Base-by-base conservation (phyloP, 345 rosid genomes). In the Turritis glabra region DNA sequence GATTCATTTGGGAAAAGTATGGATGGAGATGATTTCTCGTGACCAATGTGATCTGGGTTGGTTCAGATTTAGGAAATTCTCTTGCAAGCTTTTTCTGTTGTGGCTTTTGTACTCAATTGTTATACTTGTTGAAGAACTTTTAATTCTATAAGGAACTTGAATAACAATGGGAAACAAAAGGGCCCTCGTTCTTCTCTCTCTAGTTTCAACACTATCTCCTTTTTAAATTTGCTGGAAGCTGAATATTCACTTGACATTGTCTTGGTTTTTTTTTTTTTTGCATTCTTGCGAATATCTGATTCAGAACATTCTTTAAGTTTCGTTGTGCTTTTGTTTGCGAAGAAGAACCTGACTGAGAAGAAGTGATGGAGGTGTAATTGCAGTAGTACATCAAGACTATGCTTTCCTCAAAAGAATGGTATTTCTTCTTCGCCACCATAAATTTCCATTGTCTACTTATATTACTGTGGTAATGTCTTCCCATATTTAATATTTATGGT, bases 51-150 rank as follows among this genome's bases (percentile, higher is more conserved):
- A 41, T 52, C n/a, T 48, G 58, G 19, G 43, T 37, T 67, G 67
- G 27, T 40, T 74, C 52, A 10, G 68, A 53, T 55, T 55, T 55
- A 32, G 50, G 22, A 54, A 55, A 33, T 23, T 64, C 22, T 74
- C 35, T 6, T 55, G 22, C 30, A 53, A 41, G 70, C 3, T 73
- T 51, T 56, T 19, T 58, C 47, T 71, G 0, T 32, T 76, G 25
- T 41, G 32, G 32, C 13, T 12, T 51, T 52, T 51, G 69, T 75
- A 68, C 40, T 68, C 54, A 27, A 67, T 57, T 67, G 52, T 53
- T 38, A 18, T 37, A 26, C 9, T 61, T 37, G 69, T 18, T 33
- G 51, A 30, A 38, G 53, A 73, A 29, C 3, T 38, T 30, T 52
- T 52, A 19, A 37, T 50, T 62, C 61, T 50, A 0, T 54, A 15